Conservation (phyloP, 495 filamentous ascomycete species). For the Mytilinidion resinicola region DNA sequence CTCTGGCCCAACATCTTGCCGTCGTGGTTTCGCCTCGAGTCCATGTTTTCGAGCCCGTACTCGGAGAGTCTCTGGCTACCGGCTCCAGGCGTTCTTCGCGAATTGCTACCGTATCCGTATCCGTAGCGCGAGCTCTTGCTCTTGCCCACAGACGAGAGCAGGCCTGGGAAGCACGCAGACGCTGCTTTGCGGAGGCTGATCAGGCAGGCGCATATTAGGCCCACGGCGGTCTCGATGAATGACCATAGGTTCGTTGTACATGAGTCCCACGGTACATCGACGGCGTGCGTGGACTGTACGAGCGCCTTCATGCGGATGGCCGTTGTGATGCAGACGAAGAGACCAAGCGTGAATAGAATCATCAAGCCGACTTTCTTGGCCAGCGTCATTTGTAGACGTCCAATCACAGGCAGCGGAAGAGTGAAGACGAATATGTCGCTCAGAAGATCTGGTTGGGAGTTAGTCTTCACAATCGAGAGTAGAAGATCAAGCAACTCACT, state of each 20-base stretch:
- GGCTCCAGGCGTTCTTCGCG: background rate
- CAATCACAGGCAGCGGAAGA: conserved; percentile 12
- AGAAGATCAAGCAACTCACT: background rate
- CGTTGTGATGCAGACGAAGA: conserved; percentile 13
- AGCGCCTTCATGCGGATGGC: conserved; percentile 17
- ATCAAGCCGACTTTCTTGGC: conserved; percentile 6
- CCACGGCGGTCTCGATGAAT: conserved; percentile 13
- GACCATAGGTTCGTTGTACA: conserved; percentile 15
- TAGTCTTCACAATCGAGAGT: too few species aligned
- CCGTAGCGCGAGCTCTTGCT: background rate
- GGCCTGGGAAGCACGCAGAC: background rate
- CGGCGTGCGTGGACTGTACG: background rate
- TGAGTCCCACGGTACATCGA: conserved; percentile 9
- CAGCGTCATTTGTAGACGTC: conserved; percentile 3
- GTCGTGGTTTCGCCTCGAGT: background rate
- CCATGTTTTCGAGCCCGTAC: conserved; percentile 1
- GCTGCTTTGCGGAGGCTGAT: conserved; percentile 5
- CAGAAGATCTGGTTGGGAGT: background rate
- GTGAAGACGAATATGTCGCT: conserved; percentile 14
- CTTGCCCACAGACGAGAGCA: background rate
- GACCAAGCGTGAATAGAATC: conserved; percentile 8
- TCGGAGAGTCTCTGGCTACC: conserved; percentile 4
- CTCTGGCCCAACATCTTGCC: conserved; percentile 3
- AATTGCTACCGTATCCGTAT: background rate
- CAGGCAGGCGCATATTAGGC: conserved; percentile 13